Evolutionary conservation across 2,329 filamentous ascomycete genomes (phyloP).

Genomic region (Calonectria pauciramosa): DNA sequence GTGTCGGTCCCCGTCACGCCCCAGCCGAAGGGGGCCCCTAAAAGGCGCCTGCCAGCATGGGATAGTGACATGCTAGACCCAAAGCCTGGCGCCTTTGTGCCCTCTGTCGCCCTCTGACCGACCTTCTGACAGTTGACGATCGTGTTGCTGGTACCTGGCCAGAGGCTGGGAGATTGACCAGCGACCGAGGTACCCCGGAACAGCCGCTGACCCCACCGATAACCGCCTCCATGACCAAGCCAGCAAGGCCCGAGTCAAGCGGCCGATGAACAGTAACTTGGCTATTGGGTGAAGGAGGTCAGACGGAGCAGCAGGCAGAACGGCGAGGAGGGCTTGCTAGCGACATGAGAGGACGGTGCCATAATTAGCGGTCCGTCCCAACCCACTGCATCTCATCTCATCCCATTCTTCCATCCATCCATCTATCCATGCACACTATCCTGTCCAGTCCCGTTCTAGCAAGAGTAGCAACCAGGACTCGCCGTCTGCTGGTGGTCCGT

Average conservation of each 20-base stretch:
- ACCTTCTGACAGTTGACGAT: slow-evolving; percentile 22
- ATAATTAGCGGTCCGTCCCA: slow-evolving; percentile 23
- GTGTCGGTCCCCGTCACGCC: not conserved
- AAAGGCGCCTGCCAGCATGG: not conserved
- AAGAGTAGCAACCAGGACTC: slow-evolving; percentile 16
- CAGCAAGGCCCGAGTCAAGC: slow-evolving; percentile 44
- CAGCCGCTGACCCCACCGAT: slow-evolving; percentile 40
- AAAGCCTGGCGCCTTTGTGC: slow-evolving; percentile 10
- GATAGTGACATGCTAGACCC: not conserved
- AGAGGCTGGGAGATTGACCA: slow-evolving; percentile 44
- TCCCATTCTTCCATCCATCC: slow-evolving; percentile 19
- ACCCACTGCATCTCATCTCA: slow-evolving; percentile 24
- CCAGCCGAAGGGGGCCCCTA: not conserved
- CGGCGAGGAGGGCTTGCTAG: slow-evolving; percentile 1
- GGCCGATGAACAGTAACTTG: slow-evolving; percentile 10
- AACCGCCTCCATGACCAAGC: slow-evolving; percentile 38
- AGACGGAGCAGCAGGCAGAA: slow-evolving; percentile 11
- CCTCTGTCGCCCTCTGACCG: not conserved
- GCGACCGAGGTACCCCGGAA: slow-evolving; percentile 40
- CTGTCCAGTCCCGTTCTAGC: slow-evolving; percentile 7
- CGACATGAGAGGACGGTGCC: slow-evolving; percentile 22
- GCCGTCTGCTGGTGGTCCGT: slow-evolving; percentile 24
- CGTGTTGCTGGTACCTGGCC: slow-evolving; percentile 31
- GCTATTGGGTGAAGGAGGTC: slow-evolving; percentile 3
- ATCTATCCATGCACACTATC: slow-evolving; percentile 2